A percentile compares a stretch with the other conserved stretches of the same genome.
Conservation (phyloP, 495 filamentous ascomycete species). For the Neurospora cerealis region DNA sequence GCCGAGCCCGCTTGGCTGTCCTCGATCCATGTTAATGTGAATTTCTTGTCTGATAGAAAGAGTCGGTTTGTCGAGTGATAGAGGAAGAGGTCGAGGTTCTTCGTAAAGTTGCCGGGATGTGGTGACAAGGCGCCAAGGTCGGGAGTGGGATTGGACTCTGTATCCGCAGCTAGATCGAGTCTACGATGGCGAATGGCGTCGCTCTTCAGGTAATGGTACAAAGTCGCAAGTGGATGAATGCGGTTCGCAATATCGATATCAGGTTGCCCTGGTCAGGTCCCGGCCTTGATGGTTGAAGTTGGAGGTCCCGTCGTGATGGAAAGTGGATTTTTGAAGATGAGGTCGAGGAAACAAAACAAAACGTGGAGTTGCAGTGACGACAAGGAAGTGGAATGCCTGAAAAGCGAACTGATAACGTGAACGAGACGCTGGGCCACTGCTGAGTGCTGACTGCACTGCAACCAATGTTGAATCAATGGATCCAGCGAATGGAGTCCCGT, state of each 20-base stretch:
- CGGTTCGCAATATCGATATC: neutral
- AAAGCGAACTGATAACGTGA: neutral
- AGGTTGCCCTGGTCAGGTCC: neutral
- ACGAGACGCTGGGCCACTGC: neutral
- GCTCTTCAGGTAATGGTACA: neutral
- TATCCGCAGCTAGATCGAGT: neutral
- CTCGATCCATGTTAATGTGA: conserved; percentile 27
- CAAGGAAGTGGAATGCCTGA: neutral
- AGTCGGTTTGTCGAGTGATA: neutral
- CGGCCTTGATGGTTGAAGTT: neutral
- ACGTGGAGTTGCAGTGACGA: neutral
- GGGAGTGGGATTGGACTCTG: neutral
- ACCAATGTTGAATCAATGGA: neutral
- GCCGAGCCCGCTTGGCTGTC: conserved; percentile 36
- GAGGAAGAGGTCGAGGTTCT: neutral
- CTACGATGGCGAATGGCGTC: too few relatives aligned
- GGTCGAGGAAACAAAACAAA: neutral
- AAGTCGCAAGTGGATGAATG: neutral
- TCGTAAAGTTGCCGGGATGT: neutral
- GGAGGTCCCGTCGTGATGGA: neutral
- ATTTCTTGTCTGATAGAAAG: neutral
- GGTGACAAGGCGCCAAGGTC: neutral
- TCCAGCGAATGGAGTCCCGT: neutral
- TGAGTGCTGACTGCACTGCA: neutral
- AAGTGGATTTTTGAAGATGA: neutral